These are phyloP conservation scores for Melastoma candidum DNA, from an alignment of 441 rosid species.

Conservation along the genomic window DNA sequence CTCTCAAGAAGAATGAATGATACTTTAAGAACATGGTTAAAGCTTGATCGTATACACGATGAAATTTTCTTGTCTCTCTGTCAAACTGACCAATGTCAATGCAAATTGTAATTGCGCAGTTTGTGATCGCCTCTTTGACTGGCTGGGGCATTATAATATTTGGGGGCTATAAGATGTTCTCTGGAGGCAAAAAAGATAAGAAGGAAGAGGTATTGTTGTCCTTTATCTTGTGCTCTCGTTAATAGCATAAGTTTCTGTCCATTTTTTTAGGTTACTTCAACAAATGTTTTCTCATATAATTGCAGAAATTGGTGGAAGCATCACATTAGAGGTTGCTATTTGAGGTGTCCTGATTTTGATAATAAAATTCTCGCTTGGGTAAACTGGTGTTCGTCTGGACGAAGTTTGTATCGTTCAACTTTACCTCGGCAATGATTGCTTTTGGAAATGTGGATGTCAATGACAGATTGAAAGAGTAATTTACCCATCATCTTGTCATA, in stretches of 20 bases:
- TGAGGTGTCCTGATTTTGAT: conserved; percentile 12
- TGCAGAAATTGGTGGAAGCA: conserved; percentile 44
- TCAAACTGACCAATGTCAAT: neutral
- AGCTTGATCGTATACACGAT: too few relatives aligned
- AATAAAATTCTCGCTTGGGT: conserved; percentile 24
- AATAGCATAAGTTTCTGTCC: neutral
- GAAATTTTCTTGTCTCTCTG: neutral
- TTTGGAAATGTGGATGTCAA: too few relatives aligned
- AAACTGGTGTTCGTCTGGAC: too few relatives aligned
- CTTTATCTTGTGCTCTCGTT: neutral
- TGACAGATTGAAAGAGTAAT: too few relatives aligned
- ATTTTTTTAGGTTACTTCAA: neutral
- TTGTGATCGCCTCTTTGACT: conserved; percentile 70
- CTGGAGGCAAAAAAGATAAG: conserved; percentile 44
- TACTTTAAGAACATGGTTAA: too few relatives aligned
- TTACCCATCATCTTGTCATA: too few relatives aligned
- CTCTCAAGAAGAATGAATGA: too few relatives aligned
- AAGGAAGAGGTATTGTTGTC: conserved; percentile 50
- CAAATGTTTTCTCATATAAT: conserved; percentile 12
- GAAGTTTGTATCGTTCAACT: too few relatives aligned
- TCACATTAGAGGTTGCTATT: conserved; percentile 34
- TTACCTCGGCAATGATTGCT: too few relatives aligned
- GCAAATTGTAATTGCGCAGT: conserved; percentile 31
- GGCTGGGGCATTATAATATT: conserved; percentile 72
- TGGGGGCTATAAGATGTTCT: conserved; percentile 57